Conservation (phyloP, 176 grass and related monocot species). For the Aegilops sharonensis region DNA sequence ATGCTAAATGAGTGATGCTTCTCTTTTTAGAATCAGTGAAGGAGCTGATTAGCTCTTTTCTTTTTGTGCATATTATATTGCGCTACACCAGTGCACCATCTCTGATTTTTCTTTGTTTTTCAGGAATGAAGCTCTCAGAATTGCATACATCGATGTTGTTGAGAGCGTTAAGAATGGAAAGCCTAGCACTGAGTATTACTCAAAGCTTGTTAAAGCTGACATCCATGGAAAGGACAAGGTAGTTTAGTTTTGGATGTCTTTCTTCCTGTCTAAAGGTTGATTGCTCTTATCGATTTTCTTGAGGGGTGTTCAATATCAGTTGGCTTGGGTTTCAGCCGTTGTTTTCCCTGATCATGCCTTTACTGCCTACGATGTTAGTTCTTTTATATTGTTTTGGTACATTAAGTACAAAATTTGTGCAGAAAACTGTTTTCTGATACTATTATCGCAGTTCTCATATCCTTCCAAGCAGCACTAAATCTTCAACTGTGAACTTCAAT, state of each 20-base stretch:
- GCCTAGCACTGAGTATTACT: constrained; percentile 73
- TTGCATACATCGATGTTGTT: constrained; percentile 83
- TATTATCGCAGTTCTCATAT: background rate
- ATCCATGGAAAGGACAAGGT: constrained; percentile 94
- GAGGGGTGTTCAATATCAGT: background rate
- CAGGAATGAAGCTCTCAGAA: constrained; percentile 91
- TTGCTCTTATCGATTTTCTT: background rate
- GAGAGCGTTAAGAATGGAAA: constrained; percentile 77
- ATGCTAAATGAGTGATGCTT: background rate
- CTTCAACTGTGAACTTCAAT: background rate
- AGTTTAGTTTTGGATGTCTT: constrained; percentile 38
- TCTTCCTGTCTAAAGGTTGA: background rate
- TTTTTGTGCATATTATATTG: background rate
- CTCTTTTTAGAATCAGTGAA: background rate
- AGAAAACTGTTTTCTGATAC: background rate
- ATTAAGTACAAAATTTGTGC: background rate
- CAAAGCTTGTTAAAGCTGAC: constrained; percentile 96
- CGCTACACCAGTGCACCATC: background rate
- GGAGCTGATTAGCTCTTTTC: background rate
- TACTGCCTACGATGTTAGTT: background rate
- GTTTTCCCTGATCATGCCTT: background rate
- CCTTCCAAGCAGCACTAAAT: background rate
- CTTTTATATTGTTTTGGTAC: constrained; percentile 19
- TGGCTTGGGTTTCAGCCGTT: constrained; percentile 6
- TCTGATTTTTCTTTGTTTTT: constrained; percentile 38